Evolutionary conservation across 371 early-diverging fungal genomes (phyloP), one percentile per base, ranked within the genome.

Genomic region (Quaeritorhiza haematococci): DNA sequence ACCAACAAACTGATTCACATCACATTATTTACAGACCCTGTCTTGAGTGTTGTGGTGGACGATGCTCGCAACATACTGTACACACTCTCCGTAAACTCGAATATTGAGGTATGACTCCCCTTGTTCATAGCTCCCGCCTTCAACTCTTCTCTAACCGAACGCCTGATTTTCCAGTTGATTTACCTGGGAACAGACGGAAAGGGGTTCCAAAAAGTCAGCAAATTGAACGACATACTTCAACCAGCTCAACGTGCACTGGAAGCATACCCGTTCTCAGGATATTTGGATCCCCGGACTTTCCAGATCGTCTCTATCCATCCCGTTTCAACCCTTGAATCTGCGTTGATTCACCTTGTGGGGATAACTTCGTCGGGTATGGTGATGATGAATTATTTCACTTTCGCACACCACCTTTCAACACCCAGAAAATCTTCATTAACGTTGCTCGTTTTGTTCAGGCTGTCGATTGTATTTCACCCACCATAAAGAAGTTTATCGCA

Each of bases 391-490:
- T 47, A n/a, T n/a, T n/a, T n/a, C n/a, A n/a, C n/a, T n/a, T n/a
- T n/a, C n/a, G n/a, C n/a, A n/a, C n/a, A n/a, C n/a, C n/a, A n/a
- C n/a, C n/a, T n/a, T n/a, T n/a, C n/a, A n/a, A n/a, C 27, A 27
- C 29, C 55, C 55, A 13, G 19, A n/a, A 24, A 55, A 45, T 13
- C 48, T 34, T 17, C 24, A n/a, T 5, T 23, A 10, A 13, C 56
- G 28, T 1, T 56, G 19, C 38, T 41, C 28, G 28, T 17, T 55
- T 55, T 55, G 8, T 30, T 56, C 71, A 53, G 91, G 92, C 6
- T 77, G 74, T 48, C 85, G 92, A 3, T 63, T 92, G 19, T 92
- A 89, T 59, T 91, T 91, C 56, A 76, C 86, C 27, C 73, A 73
- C 23, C 64, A 73, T 44, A 57, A 60, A 43, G 58, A 58, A 24